A percentile compares a stretch with the other conserved stretches of the same genome.
Conservation (phyloP, 2,329 filamentous ascomycete species). For the Coleophoma crateriformis region DNA sequence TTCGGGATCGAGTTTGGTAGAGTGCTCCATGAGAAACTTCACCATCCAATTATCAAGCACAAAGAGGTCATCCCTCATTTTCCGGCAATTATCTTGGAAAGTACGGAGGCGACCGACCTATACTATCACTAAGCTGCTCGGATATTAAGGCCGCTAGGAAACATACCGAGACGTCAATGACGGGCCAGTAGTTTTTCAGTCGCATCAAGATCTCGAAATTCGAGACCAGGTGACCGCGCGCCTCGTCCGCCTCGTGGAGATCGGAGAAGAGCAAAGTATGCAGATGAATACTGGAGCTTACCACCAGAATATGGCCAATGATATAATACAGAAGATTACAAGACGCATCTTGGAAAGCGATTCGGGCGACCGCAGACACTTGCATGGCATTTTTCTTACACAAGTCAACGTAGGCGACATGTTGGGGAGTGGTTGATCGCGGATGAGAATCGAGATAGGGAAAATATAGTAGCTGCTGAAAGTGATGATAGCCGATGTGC, state of each 20-base stretch:
- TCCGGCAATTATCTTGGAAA: constrained; percentile 34
- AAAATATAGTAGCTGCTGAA: constrained; percentile 38
- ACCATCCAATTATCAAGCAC: constrained; percentile 35
- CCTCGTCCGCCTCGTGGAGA: constrained; percentile 18
- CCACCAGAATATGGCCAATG: constrained; percentile 27
- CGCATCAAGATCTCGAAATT: constrained; percentile 27
- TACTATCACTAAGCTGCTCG: background rate
- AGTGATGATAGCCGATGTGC: constrained; percentile 40
- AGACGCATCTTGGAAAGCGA: constrained; percentile 20
- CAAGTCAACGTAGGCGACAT: constrained; percentile 14
- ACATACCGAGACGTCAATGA: constrained; percentile 26
- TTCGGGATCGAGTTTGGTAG: constrained; percentile 1
- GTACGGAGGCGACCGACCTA: constrained; percentile 24
- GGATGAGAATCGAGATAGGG: constrained; percentile 33
- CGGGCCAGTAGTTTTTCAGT: constrained; percentile 27
- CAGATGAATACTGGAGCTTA: constrained; percentile 27
- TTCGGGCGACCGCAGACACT: constrained; percentile 26
- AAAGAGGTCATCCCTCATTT: constrained; percentile 29
- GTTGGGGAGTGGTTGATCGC: constrained; percentile 15
- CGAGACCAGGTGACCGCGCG: constrained; percentile 20
- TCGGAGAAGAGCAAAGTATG: constrained; percentile 28
- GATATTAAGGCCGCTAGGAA: background rate
- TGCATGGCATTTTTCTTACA: constrained; percentile 29
- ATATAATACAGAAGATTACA: constrained; percentile 32
- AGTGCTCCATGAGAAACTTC: constrained; percentile 23